Conservation (phyloP, 2,329 filamentous ascomycete species). For the Pseudocercospora crystallina region DNA sequence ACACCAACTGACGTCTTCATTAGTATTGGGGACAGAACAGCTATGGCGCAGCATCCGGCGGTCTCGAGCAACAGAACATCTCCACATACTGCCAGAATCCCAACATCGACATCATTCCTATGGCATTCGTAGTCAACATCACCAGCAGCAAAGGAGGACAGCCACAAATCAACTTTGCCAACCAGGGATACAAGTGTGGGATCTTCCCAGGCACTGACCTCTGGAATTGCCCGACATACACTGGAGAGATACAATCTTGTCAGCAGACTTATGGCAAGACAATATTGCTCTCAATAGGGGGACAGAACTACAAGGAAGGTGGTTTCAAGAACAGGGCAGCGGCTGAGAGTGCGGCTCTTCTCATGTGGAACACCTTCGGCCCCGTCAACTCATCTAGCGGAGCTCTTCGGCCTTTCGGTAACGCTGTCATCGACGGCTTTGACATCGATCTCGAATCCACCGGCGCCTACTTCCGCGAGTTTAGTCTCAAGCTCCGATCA, state of each 20-base stretch:
- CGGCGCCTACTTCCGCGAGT: slow-evolving; percentile 60
- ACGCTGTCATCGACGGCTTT: slow-evolving; percentile 68
- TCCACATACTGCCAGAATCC: slow-evolving; percentile 58
- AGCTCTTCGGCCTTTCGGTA: slow-evolving; percentile 65
- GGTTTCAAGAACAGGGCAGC: slow-evolving; percentile 58
- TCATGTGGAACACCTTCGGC: slow-evolving; percentile 71
- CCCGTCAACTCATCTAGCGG: slow-evolving; percentile 38
- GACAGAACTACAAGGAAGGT: slow-evolving; percentile 67
- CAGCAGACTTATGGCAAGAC: slow-evolving; percentile 65
- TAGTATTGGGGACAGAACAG: slow-evolving; percentile 56
- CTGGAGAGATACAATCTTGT: slow-evolving; percentile 64
- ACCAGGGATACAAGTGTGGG: slow-evolving; percentile 60
- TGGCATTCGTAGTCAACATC: slow-evolving; percentile 59
- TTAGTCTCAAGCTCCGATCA: slow-evolving; percentile 35
- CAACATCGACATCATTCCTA: slow-evolving; percentile 58
- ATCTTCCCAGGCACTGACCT: slow-evolving; percentile 59
- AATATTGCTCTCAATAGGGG: slow-evolving; percentile 70
- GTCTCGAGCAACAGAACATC: slow-evolving; percentile 55
- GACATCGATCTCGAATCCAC: slow-evolving; percentile 72
- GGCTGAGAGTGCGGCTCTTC: slow-evolving; percentile 58
- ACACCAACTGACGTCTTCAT: too few species aligned
- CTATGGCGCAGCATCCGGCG: slow-evolving; percentile 45
- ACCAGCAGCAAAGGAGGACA: slow-evolving; percentile 29
- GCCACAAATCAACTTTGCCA: slow-evolving; percentile 58
- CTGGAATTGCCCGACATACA: slow-evolving; percentile 37